Base-by-base conservation (phyloP, 371 early-diverging fungal genomes). In the Actinomortierella wolfii region DNA sequence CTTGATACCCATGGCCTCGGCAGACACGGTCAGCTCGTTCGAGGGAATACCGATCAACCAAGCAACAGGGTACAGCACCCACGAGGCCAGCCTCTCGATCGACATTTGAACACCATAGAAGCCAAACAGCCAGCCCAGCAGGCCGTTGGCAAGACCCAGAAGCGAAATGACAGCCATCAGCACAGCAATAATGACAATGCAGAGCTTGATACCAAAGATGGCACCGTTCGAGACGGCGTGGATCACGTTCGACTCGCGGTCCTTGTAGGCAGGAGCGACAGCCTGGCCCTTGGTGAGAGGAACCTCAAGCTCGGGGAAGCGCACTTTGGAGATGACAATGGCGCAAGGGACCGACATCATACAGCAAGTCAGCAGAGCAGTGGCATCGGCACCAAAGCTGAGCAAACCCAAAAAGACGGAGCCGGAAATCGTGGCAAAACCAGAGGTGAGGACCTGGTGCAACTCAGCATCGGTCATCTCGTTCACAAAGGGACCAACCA, bases 311-410 rank as follows among this genome's bases (percentile, higher is more conserved):
- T 96, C 96, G 1, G 96, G 96, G 67, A 84, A 89, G 41, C 93
- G 86, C 56, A 95, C 73, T 81, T 94, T 94, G 80, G 93, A 91
- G 46, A 96, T 82, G 24, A 92, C 88, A 39, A 96, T 74, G 4
- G 93, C 89, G 71, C 93, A 90, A 1, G 96, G 96, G 46, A 94
- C 89, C 15, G 96, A 96, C 95, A 95, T 95, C 83, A 95, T 83
- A 73, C 94, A 95, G 3, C 92, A 86, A 1, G 95, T 93, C 67
- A 92, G 79, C 11, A 92, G 65, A 29, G 87, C 83, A 42, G 85
- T 78, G 23, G 89, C 81, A 52, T 84, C 80, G 2, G 89, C 86
- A 45, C 89, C 89, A 76, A 91, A 78, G 3, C 83, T 73, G 64
- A 90, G 78, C 62, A 90, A 90, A 23, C 85, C 91, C 57, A 89